These are phyloP conservation scores for Carallia pectinifolia DNA, from an alignment of 345 rosid genomes.

Conservation along the genomic window DNA sequence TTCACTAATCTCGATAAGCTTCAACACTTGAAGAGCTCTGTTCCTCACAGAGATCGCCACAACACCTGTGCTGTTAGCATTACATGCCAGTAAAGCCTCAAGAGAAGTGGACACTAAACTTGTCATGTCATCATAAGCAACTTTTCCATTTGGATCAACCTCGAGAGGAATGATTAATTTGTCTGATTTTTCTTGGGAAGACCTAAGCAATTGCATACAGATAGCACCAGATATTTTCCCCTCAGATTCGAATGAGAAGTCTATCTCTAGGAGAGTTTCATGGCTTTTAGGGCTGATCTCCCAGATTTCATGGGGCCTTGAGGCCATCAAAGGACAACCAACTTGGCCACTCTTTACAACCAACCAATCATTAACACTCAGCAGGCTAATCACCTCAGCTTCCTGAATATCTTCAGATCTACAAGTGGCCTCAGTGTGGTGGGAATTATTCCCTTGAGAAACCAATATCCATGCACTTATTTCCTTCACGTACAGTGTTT, in stretches of 20 bases:
- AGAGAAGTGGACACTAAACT: constrained; percentile 41
- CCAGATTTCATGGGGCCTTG: constrained; percentile 53
- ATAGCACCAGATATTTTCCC: constrained; percentile 49
- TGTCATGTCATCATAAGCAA: constrained; percentile 20
- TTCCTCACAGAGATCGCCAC: constrained; percentile 54
- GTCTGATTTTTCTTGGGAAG: constrained; percentile 45
- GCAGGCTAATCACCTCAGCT: constrained; percentile 23
- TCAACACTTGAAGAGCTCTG: constrained; percentile 39
- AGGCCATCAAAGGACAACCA: constrained; percentile 45
- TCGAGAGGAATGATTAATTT: constrained; percentile 55
- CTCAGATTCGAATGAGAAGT: constrained; percentile 45
- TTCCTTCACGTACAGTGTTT: constrained; percentile 49
- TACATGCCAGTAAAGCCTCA: constrained; percentile 37
- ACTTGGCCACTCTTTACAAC: constrained; percentile 36
- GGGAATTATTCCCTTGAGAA: constrained; percentile 47
- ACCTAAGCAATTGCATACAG: constrained; percentile 48
- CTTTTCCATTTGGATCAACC: constrained; percentile 38
- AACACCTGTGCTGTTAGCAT: constrained; percentile 27
- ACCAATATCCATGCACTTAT: constrained; percentile 52
- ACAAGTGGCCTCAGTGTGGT: constrained; percentile 52
- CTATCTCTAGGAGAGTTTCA: constrained; percentile 48
- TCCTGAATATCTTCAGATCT: constrained; percentile 25
- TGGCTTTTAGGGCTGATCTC: constrained; percentile 42
- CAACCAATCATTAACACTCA: constrained; percentile 50
- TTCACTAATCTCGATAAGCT: constrained; percentile 38